Evolutionary conservation across 805 yeast species (phyloP), one percentile per base, ranked within the genome.

Genomic region (Priceomyces carsonii): DNA sequence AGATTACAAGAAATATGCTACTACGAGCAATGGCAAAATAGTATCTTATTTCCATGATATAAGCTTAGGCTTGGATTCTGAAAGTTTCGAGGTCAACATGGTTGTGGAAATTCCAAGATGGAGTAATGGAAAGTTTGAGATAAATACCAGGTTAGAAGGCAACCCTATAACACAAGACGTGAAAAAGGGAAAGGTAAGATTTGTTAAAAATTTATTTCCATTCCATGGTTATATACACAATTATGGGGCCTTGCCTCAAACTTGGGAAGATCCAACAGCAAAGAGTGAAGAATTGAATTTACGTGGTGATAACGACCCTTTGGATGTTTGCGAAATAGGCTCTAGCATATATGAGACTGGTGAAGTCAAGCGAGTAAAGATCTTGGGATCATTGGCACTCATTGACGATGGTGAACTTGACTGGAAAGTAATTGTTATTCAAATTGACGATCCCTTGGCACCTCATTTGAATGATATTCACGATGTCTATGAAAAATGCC

Each of bases 231-330:
- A 85, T 59, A 82, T 87, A 37, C 90, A 82, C 60, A 87, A 87
- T 63, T 87, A 87, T 55, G 95, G 96, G 29, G 91, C 95, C 3
- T 70, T 86, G 49, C 90, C 95, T 12, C 95, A 86, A 67, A 91
- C 98, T 3, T 91, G 98, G 98, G 99, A 91, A 63, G 95, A 93
- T 56, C 95, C 95, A n/a, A 77, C 82, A 39, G 68, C 66, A 34
- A 52, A 53, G 29, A 51, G 59, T 36, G 61, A 51, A 66, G 61
- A 80, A 68, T 55, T 78, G 18, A 59, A 53, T 9, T 51, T 63
- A 14, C 57, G 31, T 52, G 75, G 75, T 33, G 75, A 69, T 48
- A 65, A 67, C 50, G 75, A 69, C 51, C 75, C 75, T 12, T 59
- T 69, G 45, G 75, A 69, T 55, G 90, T 90, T 29, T 81, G 96